phyloP scores from a whole-genome alignment of 202 grass and related monocot species.

The Schoenoplectus tabernaemontani region DNA sequence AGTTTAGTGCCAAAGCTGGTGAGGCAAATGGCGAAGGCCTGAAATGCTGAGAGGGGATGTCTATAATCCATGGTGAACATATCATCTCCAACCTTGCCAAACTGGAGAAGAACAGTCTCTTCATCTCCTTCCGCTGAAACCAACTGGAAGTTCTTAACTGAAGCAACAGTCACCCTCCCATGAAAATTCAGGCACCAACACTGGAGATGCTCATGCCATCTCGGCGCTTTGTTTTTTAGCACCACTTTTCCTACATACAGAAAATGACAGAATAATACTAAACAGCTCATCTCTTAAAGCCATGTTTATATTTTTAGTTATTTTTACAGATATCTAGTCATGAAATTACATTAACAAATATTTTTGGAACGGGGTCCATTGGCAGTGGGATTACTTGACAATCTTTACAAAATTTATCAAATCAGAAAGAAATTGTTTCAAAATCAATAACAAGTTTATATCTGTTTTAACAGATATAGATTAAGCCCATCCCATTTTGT shows the following conservation, averaged over 20 bases:
- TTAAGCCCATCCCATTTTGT: not conserved
- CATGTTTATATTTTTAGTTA: not conserved
- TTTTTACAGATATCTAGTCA: not conserved
- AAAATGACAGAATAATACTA: not conserved
- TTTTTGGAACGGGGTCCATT: not conserved
- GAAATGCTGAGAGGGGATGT: constrained; percentile 75
- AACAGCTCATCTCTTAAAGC: not conserved
- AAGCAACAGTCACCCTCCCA: constrained; percentile 65
- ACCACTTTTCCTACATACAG: constrained; percentile 18
- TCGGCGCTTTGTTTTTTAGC: constrained; percentile 76
- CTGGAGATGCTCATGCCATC: constrained; percentile 83
- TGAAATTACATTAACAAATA: not conserved
- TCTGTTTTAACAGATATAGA: too few relatives aligned
- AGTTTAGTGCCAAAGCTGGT: constrained; percentile 94
- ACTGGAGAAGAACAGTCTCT: constrained; percentile 79
- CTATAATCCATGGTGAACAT: constrained; percentile 80
- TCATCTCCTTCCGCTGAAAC: constrained; percentile 56
- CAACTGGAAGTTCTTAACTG: constrained; percentile 82
- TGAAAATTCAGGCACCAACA: constrained; percentile 95
- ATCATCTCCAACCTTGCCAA: constrained; percentile 70
- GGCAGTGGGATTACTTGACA: not conserved
- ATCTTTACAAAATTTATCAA: not conserved
- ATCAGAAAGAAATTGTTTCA: not conserved
- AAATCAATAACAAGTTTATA: too few relatives aligned
- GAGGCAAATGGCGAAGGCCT: constrained; percentile 85